These are phyloP conservation scores for Incumbomyces delicatus DNA, from an alignment of 2,329 filamentous ascomycete species.

Conservation along the genomic window DNA sequence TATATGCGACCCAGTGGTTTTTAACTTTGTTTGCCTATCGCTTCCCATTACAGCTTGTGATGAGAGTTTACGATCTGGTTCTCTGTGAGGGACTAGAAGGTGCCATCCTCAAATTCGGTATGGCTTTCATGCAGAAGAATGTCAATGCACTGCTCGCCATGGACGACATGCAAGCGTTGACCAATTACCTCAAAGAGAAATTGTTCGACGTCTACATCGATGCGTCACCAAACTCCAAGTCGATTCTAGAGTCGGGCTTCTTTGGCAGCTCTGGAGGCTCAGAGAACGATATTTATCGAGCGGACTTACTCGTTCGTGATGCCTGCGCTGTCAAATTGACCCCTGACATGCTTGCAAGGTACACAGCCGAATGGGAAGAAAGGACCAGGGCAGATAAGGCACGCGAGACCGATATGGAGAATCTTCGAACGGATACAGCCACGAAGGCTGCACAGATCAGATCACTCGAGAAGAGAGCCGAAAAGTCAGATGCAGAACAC, in stretches of 20 bases:
- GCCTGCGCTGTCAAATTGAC: constrained; percentile 82
- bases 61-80: constrained; percentile 93
- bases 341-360: constrained; percentile 68
- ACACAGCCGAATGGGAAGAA: constrained; percentile 85
- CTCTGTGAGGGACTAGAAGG: constrained; percentile 79
- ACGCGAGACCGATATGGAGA: constrained; percentile 69
- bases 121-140: constrained; percentile 96
- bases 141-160: constrained; percentile 65
- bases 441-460: constrained; percentile 68
- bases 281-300: constrained; percentile 92
- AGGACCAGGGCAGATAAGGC: constrained; percentile 74
- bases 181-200: constrained; percentile 83
- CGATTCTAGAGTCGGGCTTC: constrained; percentile 90
- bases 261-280: constrained; percentile 83
- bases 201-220: constrained; percentile 97
- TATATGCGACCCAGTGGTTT: constrained; percentile 99
- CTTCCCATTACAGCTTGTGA: constrained; percentile 88
- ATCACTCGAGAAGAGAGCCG: constrained; percentile 73
- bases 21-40: constrained; percentile 96
- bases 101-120: constrained; percentile 87
- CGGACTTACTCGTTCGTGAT: constrained; percentile 85
- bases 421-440: constrained; percentile 56
- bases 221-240: constrained; percentile 80
- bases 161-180: constrained; percentile 84
- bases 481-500: constrained; percentile 83